Conservation (phyloP, 768 basidiomycete genomes). For the Asterophora lycoperdoides region DNA sequence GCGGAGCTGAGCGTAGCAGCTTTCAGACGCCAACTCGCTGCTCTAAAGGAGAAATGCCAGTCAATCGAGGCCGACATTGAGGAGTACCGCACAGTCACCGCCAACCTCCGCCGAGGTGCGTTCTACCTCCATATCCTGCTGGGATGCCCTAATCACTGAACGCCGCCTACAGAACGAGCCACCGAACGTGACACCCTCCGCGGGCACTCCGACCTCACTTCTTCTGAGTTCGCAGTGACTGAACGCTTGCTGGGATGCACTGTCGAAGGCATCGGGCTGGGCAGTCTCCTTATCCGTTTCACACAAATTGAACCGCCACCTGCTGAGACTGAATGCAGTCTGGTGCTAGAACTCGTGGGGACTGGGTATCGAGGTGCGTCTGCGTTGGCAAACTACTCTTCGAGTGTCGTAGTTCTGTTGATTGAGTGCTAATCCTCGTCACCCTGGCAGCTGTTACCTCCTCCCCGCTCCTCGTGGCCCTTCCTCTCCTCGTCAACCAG, state of each 20-base stretch:
- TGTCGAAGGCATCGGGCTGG: constrained; percentile 76
- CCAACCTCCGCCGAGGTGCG: constrained; percentile 63
- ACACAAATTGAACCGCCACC: constrained; percentile 56
- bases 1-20: constrained; percentile 56
- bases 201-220: constrained; percentile 45
- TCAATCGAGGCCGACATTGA: constrained; percentile 68
- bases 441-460: constrained; percentile 65
- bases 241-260: constrained; percentile 57
- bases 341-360: constrained; percentile 71
- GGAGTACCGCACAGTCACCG: constrained; percentile 58
- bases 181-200: constrained; percentile 57
- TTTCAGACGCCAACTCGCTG: constrained; percentile 62
- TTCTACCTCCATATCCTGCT: constrained; percentile 1
- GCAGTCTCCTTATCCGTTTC: constrained; percentile 73
- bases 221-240: constrained; percentile 52
- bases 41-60: constrained; percentile 55
- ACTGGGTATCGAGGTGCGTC: constrained; percentile 59
- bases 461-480: constrained; percentile 61
- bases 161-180: constrained; percentile 49
- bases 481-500: constrained; percentile 64
- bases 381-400: not conserved
- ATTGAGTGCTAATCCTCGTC: not conserved
- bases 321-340: constrained; percentile 58
- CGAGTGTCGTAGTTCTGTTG: no score
- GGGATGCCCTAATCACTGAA: not conserved